A percentile compares a stretch with the other conserved stretches of the same genome.
Conservation (phyloP, 2,329 filamentous ascomycete genomes). For the Calcarisporium arbuscula region DNA sequence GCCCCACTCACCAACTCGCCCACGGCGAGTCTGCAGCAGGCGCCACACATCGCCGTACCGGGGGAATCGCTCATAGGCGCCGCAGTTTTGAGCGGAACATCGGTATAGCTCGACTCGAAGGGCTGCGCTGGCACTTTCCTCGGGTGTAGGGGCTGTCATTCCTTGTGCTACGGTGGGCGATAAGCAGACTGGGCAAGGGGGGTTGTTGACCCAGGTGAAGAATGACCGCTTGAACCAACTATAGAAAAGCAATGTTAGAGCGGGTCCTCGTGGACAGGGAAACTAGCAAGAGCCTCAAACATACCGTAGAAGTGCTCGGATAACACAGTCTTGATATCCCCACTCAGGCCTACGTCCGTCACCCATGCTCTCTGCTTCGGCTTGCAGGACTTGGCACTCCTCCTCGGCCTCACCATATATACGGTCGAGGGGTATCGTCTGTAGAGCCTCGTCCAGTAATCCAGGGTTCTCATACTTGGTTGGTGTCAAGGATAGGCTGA, state of each 20-base stretch:
- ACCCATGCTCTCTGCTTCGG: constrained; percentile 81
- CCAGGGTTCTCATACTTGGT: constrained; percentile 96
- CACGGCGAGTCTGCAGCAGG: constrained; percentile 76
- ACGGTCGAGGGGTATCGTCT: constrained; percentile 78
- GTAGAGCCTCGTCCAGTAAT: constrained; percentile 83
- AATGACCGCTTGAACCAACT: constrained; percentile 91
- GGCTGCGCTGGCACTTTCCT: constrained; percentile 84
- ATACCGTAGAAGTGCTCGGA: constrained; percentile 77
- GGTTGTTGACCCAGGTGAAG: constrained; percentile 96
- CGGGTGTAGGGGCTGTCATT: constrained; percentile 76
- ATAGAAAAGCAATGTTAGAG: constrained; percentile 13
- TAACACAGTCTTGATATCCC: constrained; percentile 97
- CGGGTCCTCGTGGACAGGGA: neutral
- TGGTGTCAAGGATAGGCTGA: constrained; percentile 81
- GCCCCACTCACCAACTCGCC: constrained; percentile 93
- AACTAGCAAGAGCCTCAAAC: constrained; percentile 19
- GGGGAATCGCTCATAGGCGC: constrained; percentile 80
- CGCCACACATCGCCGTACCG: constrained; percentile 95
- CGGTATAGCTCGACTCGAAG: constrained; percentile 83
- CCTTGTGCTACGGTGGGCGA: constrained; percentile 79
- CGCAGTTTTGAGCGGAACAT: constrained; percentile 72
- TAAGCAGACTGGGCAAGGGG: constrained; percentile 72
- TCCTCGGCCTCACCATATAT: constrained; percentile 94
- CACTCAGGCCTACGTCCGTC: constrained; percentile 76
- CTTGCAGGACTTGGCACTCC: constrained; percentile 79